Evolutionary conservation across 2,329 filamentous ascomycete species (phyloP).

Genomic region (Neonectria faginata): DNA sequence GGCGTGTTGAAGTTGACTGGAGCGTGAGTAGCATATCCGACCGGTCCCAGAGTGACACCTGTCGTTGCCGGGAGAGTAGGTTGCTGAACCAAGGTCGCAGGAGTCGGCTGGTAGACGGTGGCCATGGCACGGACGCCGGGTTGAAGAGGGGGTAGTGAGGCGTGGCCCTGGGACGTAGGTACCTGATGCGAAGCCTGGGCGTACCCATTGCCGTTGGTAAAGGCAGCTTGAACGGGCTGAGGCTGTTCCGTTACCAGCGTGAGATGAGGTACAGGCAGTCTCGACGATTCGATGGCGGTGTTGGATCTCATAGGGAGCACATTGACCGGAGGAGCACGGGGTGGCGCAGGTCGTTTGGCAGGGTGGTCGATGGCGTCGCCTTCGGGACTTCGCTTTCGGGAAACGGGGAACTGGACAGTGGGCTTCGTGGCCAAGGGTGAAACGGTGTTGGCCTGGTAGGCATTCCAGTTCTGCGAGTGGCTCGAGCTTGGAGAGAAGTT

Average conservation of each 20-base stretch:
- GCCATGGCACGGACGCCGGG: constrained; percentile 78
- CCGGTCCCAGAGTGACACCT: constrained; percentile 38
- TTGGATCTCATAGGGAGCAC: constrained; percentile 38
- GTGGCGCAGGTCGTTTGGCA: constrained; percentile 60
- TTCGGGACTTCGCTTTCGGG: constrained; percentile 65
- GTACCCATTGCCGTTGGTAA: constrained; percentile 55
- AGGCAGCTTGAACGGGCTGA: constrained; percentile 43
- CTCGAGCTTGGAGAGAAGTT: constrained; percentile 57
- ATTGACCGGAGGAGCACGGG: constrained; percentile 34
- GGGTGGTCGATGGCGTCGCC: constrained; percentile 65
- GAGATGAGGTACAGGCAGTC: constrained; percentile 79
- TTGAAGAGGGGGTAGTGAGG: constrained; percentile 73
- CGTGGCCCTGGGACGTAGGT: constrained; percentile 45
- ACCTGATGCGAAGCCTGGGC: constrained; percentile 46
- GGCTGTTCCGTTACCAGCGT: constrained; percentile 67
- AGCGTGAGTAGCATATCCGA: constrained; percentile 46
- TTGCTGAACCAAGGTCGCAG: constrained; percentile 56
- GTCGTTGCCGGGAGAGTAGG: constrained; percentile 44
- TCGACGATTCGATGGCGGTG: constrained; percentile 46
- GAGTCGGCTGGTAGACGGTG: constrained; percentile 74
- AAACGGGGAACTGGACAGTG: constrained; percentile 53
- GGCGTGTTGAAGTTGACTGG: constrained; percentile 61
- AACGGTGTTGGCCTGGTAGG: constrained; percentile 54
- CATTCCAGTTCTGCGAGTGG: constrained; percentile 54
- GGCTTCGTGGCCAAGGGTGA: constrained; percentile 64